A percentile compares a stretch with the other conserved stretches of the same genome.
Evolutionary conservation across 306 rosid genomes (phyloP).

Genomic region (Chamaecrista fasciculata): DNA sequence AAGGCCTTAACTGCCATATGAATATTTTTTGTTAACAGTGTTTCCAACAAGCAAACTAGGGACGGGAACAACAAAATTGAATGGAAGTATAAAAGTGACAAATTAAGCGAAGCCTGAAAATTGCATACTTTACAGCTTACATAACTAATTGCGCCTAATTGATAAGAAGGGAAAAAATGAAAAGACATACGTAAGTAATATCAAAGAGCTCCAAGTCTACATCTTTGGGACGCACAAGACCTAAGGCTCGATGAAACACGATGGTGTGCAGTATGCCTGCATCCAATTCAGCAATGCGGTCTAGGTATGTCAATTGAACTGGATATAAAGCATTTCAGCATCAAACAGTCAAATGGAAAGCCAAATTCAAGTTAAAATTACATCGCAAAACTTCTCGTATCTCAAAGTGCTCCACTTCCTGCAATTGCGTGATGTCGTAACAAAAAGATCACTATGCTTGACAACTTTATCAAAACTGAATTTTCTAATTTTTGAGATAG

Average conservation of each 20-base stretch:
- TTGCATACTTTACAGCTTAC: not conserved
- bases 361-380: conserved; percentile 29
- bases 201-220: conserved; percentile 86
- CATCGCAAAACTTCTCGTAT: conserved; percentile 90
- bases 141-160: not conserved
- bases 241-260: conserved; percentile 90
- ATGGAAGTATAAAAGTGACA: not conserved
- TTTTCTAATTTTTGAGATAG: not conserved
- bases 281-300: not conserved
- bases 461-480: not conserved
- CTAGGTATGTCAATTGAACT: conserved; percentile 5
- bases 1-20: not conserved
- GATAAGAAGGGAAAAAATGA: not conserved
- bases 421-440: not conserved
- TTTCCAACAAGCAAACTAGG: not conserved
- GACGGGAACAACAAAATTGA: not conserved
- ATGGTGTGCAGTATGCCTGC: conserved; percentile 89
- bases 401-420: conserved; percentile 87
- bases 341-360: not conserved
- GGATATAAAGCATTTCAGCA: not conserved
- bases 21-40: not conserved
- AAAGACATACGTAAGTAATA: conserved; percentile 71
- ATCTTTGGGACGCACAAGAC: conserved; percentile 91
- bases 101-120: not conserved
- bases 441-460: not conserved